Evolutionary conservation across 2,329 filamentous ascomycete species (phyloP).

Genomic region (Xylaria arbuscula): DNA sequence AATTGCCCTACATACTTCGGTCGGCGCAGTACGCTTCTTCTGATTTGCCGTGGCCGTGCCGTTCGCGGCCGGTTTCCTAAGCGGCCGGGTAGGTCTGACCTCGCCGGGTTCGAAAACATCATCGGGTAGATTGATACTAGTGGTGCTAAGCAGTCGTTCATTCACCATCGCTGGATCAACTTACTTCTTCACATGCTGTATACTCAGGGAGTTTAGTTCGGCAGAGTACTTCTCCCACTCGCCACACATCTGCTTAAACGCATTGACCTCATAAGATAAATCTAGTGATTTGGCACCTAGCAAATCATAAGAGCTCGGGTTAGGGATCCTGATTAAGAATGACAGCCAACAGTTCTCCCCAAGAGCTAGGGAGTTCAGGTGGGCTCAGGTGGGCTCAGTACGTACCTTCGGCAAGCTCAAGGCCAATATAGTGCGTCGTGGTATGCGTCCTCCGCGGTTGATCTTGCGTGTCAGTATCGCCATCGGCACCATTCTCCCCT

Average conservation of each 20-base stretch:
- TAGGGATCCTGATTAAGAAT: constrained; percentile 42
- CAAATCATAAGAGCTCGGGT: constrained; percentile 50
- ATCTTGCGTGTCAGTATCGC: constrained; percentile 28
- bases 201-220: constrained; percentile 79
- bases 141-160: constrained; percentile 40
- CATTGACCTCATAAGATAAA: constrained; percentile 82
- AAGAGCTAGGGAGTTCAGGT: constrained; percentile 5
- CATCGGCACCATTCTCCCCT: constrained; percentile 41
- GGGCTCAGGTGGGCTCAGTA: constrained; percentile 35
- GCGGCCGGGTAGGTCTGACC: constrained; percentile 69
- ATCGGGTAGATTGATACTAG: constrained; percentile 85
- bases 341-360: constrained; percentile 7
- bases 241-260: constrained; percentile 86
- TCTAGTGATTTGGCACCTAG: constrained; percentile 77
- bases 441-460: constrained; percentile 73
- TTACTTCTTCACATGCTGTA: constrained; percentile 89
- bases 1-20: constrained; percentile 50
- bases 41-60: constrained; percentile 48
- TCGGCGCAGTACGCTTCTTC: constrained; percentile 62
- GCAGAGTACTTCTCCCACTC: constrained; percentile 79
- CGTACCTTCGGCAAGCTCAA: constrained; percentile 81
- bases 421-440: constrained; percentile 92
- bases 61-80: constrained; percentile 60
- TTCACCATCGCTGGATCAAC: constrained; percentile 48
- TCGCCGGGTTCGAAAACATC: constrained; percentile 91